A percentile compares a stretch with the other conserved stretches of the same genome.
Conservation (phyloP, 306 rosid species). For the Lupinus albus region DNA sequence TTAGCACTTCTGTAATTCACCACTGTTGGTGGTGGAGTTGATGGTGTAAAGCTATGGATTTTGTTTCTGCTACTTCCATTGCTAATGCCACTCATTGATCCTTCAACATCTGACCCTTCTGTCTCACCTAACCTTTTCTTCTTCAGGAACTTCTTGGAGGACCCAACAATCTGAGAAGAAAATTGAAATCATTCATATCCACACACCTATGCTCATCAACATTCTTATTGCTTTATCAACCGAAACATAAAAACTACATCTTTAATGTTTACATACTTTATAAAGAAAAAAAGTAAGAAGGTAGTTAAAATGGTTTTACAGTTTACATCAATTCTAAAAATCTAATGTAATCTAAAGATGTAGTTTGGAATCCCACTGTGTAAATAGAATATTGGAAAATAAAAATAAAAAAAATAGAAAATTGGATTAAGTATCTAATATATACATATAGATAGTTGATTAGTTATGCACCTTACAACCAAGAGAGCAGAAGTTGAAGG, state of each 20-base stretch:
- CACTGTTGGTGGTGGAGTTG: slow-evolving; percentile 69
- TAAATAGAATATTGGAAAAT: neutral
- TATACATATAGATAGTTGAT: no score
- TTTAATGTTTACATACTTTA: slow-evolving; percentile 35
- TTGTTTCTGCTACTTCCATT: slow-evolving; percentile 43
- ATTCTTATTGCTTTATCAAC: slow-evolving; percentile 37
- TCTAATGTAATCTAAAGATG: slow-evolving; percentile 22
- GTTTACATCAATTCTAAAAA: slow-evolving; percentile 30
- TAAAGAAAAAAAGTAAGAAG: slow-evolving; percentile 29
- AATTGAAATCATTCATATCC: slow-evolving; percentile 28
- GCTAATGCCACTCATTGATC: slow-evolving; percentile 48
- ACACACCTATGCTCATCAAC: slow-evolving; percentile 34
- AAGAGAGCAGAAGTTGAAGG: slow-evolving; percentile 74
- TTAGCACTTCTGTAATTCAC: slow-evolving; percentile 54
- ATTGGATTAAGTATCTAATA: neutral
- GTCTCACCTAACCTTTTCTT: slow-evolving; percentile 45
- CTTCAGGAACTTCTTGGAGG: slow-evolving; percentile 58
- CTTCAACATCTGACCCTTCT: slow-evolving; percentile 61
- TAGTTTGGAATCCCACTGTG: slow-evolving; percentile 10
- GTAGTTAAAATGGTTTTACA: slow-evolving; percentile 31
- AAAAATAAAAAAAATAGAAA: neutral
- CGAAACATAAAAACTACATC: slow-evolving; percentile 32
- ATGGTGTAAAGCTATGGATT: slow-evolving; percentile 66
- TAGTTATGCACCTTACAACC: slow-evolving; percentile 62
- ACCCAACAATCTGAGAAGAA: slow-evolving; percentile 59